Evolutionary conservation across 306 rosid genomes (phyloP).

Genomic region (Hippophae tibetana): DNA sequence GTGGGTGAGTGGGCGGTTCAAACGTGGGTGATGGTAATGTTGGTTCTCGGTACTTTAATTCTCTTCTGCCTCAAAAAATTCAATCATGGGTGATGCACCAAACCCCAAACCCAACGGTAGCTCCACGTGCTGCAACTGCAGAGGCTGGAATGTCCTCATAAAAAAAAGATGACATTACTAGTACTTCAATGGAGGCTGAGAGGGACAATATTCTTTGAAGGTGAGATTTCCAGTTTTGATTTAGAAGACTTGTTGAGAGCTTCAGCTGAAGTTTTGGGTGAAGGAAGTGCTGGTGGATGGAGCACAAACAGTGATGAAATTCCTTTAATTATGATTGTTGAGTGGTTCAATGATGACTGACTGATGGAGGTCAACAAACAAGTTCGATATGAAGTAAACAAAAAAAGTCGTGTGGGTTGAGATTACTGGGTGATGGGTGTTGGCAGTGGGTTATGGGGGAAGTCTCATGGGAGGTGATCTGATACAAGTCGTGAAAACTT

Average conservation of each 20-base stretch:
- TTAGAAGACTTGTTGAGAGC: slow-evolving; percentile 91
- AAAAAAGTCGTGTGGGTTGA: too few species aligned
- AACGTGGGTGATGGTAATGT: too few species aligned
- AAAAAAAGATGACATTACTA: slow-evolving; percentile 87
- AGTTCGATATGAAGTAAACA: too few species aligned
- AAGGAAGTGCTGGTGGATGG: slow-evolving; percentile 91
- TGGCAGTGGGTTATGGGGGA: too few species aligned
- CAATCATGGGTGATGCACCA: slow-evolving; percentile 25
- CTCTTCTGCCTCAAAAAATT: slow-evolving; percentile 45
- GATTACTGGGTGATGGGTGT: too few species aligned
- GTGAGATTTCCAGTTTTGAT: slow-evolving; percentile 80
- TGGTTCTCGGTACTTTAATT: slow-evolving; percentile 1
- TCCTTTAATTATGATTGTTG: slow-evolving; percentile 87
- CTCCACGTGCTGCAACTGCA: slow-evolving; percentile 22
- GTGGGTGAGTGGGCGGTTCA: too few species aligned
- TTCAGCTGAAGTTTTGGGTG: slow-evolving; percentile 92
- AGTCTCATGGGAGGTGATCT: too few species aligned
- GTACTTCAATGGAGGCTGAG: slow-evolving; percentile 73
- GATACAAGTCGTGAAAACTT: too few species aligned
- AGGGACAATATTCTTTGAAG: slow-evolving; percentile 86
- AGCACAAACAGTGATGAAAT: slow-evolving; percentile 90
- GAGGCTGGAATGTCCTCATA: slow-evolving; percentile 89
- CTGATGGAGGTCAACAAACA: too few species aligned
- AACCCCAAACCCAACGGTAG: slow-evolving; percentile 33
- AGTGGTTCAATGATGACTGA: slow-evolving; percentile 62